Percentiles rank a stretch among this genome's conserved stretches.
These are phyloP conservation scores for Phoenix roebelenii DNA, from an alignment of 176 grass and related monocot genomes.

Conservation along the genomic window DNA sequence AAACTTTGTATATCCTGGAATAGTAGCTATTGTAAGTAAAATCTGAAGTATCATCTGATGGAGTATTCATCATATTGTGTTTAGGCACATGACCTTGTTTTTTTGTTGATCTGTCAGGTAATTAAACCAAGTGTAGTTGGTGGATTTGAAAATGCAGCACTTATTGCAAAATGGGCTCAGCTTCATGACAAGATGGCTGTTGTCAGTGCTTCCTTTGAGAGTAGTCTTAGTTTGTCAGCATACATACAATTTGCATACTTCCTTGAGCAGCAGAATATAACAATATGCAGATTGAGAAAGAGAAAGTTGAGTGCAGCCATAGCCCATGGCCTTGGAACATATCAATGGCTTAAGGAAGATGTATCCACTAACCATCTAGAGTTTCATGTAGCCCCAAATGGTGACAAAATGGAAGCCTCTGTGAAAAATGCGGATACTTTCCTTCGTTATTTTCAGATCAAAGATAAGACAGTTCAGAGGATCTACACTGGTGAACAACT, in stretches of 20 bases:
- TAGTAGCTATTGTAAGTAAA: conserved; percentile 82
- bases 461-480: conserved; percentile 39
- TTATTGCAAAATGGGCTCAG: conserved; percentile 87
- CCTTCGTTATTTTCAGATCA: conserved; percentile 46
- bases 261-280: conserved; percentile 48
- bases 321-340: conserved; percentile 88
- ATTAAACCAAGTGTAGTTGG: conserved; percentile 92
- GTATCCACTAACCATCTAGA: conserved; percentile 52
- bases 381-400: conserved; percentile 23
- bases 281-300: conserved; percentile 53
- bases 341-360: conserved; percentile 93
- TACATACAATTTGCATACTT: conserved; percentile 80
- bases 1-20: conserved; percentile 79
- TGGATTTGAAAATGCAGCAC: conserved; percentile 74
- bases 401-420: conserved; percentile 46
- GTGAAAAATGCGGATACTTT: conserved; percentile 54
- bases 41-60: not conserved
- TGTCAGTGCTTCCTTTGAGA: conserved; percentile 88
- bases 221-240: conserved; percentile 70
- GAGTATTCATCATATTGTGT: not conserved
- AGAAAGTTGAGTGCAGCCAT: conserved; percentile 25
- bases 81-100: conserved; percentile 26
- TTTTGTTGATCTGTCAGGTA: conserved; percentile 43
- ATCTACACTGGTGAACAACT: conserved; percentile 39
- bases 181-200: conserved; percentile 78